Base-by-base conservation (phyloP, 345 rosid genomes). In the Isatis tinctoria region DNA sequence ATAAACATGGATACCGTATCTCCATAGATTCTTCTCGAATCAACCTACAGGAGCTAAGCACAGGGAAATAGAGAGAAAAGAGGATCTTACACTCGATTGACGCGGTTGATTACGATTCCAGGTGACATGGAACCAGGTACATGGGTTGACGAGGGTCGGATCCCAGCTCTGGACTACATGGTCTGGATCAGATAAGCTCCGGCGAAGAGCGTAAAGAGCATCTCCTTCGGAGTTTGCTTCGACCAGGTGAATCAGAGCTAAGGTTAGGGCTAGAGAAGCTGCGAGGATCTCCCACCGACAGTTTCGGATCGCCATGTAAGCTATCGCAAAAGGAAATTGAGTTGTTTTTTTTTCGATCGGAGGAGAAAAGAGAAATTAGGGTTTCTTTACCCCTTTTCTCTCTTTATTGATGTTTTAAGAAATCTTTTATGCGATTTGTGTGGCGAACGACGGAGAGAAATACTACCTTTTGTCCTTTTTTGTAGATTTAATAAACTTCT, bases 81-180 rank as follows among this genome's bases (percentile, higher is more conserved):
- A 48, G 65, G 24, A 6, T 13, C 76, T 63, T 84, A 94, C 98
- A 94, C 75, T 68, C 98, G 87, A 32, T 97, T 94, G 45, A 94
- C 98, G 79, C 88, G 96, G 74, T 82, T 90, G 40, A n/a, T 90
- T 82, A 76, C 83, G 95, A 78, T 94, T 88, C 80, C 98, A 94
- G 65, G 96, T 90, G 86, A 91, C 80, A 76, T 94, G 98, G 76
- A 94, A 94, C 98, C 98, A 94, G 37, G 98, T 94, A 71, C 98
- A 94, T 1, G 98, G 97, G 69, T 83, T 94, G 39, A 94, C 98
- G 16, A 94, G 91, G 52, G 88, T 94, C 10, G 98, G 98, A 90
- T 94, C 98, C 98, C 98, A 94, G 85, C 98, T 94, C 82, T 94
- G 97, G 64, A 94, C 89, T 7, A 87, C 96, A 84, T 83, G 87